Evolutionary conservation across 2,329 filamentous ascomycete species (phyloP), one percentile per base, ranked within the genome.

Genomic region (Fusarium haematococcum): DNA sequence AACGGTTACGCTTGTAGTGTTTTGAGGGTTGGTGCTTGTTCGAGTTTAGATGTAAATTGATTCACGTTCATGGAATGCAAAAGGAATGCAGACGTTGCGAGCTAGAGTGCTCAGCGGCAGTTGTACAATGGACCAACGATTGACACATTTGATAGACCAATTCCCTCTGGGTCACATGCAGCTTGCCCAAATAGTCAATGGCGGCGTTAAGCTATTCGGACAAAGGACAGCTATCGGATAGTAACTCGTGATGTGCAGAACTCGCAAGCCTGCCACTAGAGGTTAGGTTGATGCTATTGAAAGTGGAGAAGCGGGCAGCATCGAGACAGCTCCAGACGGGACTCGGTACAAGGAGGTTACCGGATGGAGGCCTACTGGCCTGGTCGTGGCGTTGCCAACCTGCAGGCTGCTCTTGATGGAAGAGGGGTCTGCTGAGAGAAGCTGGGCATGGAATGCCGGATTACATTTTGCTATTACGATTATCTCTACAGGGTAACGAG

Each of bases 1-100:
- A 78, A 80, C 69, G 71, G 75, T 69, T 74, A 68, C 70, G 74
- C 75, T 75, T 75, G 71, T 73, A 61, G 71, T 73, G 68, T 64
- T 71, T 69, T 45, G 67, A 43, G 59, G 45, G 67, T 76, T 35
- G 61, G 64, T 57, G 68, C 64, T 75, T 77, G 68, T 62, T 75
- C 76, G 52, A 56, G 66, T 67, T 67, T 71, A 70, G 54, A 60
- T 63, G 58, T 58, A 61, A 68, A 61, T 68, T 74, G 73, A 68
- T 71, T 62, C 41, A 33, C 27, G 48, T 52, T 52, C 6, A 52
- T 32, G 48, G 48, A 52, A 52, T 52, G 41, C 20, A 45, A 6
- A 41, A 41, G 43, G 30, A 32, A 32, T 32, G 30, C 41, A 50
- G 23, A 50, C 45, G 45, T 50, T 50, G 25, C 16, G 27, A 52